Evolutionary conservation across 2,329 filamentous ascomycete genomes (phyloP).

Genomic region (Fusarium setosum): DNA sequence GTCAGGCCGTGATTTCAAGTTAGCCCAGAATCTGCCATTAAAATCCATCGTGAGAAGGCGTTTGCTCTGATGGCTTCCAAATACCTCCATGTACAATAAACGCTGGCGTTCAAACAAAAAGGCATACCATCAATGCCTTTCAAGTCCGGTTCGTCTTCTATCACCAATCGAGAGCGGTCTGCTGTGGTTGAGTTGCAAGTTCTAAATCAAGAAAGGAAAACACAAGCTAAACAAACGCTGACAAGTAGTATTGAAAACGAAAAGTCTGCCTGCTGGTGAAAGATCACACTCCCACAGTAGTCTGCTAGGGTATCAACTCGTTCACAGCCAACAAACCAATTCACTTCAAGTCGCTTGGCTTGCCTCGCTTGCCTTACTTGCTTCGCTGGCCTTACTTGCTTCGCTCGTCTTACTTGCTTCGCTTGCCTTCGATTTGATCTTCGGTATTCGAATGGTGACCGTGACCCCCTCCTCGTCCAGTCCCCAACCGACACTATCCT

Average conservation of each 20-base stretch:
- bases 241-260: background rate
- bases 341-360: conserved; percentile 42
- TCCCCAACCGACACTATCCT: conserved; percentile 87
- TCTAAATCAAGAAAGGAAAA: background rate
- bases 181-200: background rate
- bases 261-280: background rate
- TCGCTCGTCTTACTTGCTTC: too few relatives aligned
- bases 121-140: too few relatives aligned
- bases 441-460: conserved; percentile 78
- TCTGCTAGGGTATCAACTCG: conserved; percentile 14
- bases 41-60: background rate
- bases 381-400: too few relatives aligned
- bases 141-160: too few relatives aligned
- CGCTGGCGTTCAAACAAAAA: too few relatives aligned
- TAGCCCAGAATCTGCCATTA: too few relatives aligned
- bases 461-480: conserved; percentile 68
- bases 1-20: too few relatives aligned
- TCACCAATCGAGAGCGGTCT: too few relatives aligned
- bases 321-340: conserved; percentile 6
- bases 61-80: too few relatives aligned
- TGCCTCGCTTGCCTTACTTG: too few relatives aligned
- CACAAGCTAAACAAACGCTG: conserved; percentile 1
- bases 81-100: too few relatives aligned
- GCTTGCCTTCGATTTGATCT: conserved; percentile 48
- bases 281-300: conserved; percentile 12